A percentile compares a stretch with the other conserved stretches of the same genome.
These are phyloP conservation scores for Elsinoe ampelina DNA, from an alignment of 2,329 filamentous ascomycete genomes.

Conservation along the genomic window DNA sequence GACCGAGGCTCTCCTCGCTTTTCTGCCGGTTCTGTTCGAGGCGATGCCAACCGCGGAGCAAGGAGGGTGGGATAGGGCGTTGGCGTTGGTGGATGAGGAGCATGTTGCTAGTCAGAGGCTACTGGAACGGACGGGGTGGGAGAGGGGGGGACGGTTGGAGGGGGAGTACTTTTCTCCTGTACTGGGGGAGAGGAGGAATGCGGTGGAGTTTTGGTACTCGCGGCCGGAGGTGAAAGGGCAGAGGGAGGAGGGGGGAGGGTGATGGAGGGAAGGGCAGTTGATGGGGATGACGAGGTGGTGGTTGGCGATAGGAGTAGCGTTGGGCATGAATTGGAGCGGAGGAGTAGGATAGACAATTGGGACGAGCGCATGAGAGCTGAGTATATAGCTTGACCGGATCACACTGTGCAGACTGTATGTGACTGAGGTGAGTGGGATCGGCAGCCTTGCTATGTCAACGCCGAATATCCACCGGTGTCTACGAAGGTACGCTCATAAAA, in stretches of 20 bases:
- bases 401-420: too few species aligned
- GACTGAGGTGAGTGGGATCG: too few species aligned
- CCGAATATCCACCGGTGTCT: too few species aligned
- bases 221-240: neutral
- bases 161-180: neutral
- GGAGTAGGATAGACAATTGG: neutral
- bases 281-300: neutral
- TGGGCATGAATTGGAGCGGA: too few species aligned
- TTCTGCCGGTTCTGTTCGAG: neutral
- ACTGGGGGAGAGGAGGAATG: constrained; percentile 7
- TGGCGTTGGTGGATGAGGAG: constrained; percentile 1
- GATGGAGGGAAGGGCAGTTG: neutral
- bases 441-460: too few species aligned
- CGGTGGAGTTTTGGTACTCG: neutral
- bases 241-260: too few species aligned
- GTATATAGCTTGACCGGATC: neutral
- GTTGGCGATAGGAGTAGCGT: too few species aligned
- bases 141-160: neutral
- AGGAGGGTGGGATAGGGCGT: neutral
- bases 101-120: neutral
- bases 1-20: constrained; percentile 18
- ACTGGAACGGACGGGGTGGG: neutral
- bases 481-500: too few species aligned
- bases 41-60: neutral
- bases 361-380: too few species aligned